Base-by-base conservation (phyloP, 2,329 filamentous ascomycete species). In the Xenosphaeropsis pyriputrescens region DNA sequence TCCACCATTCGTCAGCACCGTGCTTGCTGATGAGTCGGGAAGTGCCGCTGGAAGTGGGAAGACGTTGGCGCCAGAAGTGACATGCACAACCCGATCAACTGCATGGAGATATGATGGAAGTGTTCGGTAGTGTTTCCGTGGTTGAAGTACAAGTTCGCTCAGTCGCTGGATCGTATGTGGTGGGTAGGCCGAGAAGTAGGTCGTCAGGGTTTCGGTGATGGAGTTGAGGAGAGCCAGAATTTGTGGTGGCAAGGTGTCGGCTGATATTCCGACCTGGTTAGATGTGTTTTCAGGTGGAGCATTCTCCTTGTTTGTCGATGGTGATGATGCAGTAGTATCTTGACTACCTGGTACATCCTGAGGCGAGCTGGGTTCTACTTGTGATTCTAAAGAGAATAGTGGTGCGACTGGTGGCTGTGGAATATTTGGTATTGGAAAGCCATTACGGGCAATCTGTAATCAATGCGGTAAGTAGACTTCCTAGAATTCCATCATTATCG, bases 151-250 rank as follows among this genome's bases (percentile, higher is more conserved):
- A 19, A 96, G 77, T 64, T 98, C 91, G 16, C 86, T 76, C 16
- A 98, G 71, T 30, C 91, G 81, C 60, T 98, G 91, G 43, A 95
- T 72, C 3, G 91, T 96, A 56, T 96, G 85, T 0, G 91, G 91
- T 1, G 91, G 89, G 48, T 82, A 72, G 3, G 66, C 63, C 16
- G 72, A 55, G 58, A 98, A 98, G 46, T 70, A 72, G 2, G 64
- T 66, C 36, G 60, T 65, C 30, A 94, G 64, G 13, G 78, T 75
- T 5, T 59, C 57, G 30, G 60, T 67, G 45, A 85, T 78, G 40
- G 72, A 72, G 41, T 59, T 55, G 34, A 85, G 60, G 53, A 85
- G 72, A 38, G 68, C 65, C 40, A 67, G 60, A 36, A 89, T 64
- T 44, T 78, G 75, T 6, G 67, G 65, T 2, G 82, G 80, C 12